Conservation (phyloP, 345 rosid species). For the Pistacia integerrima region DNA sequence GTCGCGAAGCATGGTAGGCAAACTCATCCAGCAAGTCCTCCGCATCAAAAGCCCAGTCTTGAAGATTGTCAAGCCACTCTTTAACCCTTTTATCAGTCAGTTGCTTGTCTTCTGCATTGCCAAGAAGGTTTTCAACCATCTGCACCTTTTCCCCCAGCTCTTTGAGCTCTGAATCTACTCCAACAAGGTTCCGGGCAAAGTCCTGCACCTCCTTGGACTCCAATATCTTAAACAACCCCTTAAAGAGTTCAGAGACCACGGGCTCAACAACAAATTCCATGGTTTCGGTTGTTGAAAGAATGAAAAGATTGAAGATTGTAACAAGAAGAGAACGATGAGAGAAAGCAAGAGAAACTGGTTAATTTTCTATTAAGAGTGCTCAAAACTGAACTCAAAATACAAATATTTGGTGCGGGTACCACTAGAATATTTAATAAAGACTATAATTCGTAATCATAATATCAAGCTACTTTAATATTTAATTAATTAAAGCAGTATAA, state of each 20-base stretch:
- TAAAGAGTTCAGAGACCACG: too few relatives aligned
- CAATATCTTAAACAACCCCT: too few relatives aligned
- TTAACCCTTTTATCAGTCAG: neutral
- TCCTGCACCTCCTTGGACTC: too few relatives aligned
- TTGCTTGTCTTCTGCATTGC: neutral
- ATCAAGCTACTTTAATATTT: too few relatives aligned
- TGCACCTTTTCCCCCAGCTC: neutral
- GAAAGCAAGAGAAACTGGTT: neutral
- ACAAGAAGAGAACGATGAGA: neutral
- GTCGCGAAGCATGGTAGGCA: neutral
- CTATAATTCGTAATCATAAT: too few relatives aligned
- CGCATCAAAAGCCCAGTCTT: neutral
- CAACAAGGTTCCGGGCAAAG: neutral
- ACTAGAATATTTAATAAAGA: too few relatives aligned
- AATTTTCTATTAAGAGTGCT: too few relatives aligned
- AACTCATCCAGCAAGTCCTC: slow-evolving; percentile 2
- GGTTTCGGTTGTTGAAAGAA: neutral
- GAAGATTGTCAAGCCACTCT: neutral
- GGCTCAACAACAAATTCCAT: too few relatives aligned
- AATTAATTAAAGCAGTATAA: too few relatives aligned
- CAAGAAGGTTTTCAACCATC: neutral
- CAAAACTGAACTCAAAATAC: too few relatives aligned
- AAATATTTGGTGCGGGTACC: too few relatives aligned
- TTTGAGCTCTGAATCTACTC: neutral
- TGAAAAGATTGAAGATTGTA: neutral